Evolutionary conservation across 805 yeast species (phyloP), one percentile per base, ranked within the genome.

Genomic region (Candida namnaoensis): DNA sequence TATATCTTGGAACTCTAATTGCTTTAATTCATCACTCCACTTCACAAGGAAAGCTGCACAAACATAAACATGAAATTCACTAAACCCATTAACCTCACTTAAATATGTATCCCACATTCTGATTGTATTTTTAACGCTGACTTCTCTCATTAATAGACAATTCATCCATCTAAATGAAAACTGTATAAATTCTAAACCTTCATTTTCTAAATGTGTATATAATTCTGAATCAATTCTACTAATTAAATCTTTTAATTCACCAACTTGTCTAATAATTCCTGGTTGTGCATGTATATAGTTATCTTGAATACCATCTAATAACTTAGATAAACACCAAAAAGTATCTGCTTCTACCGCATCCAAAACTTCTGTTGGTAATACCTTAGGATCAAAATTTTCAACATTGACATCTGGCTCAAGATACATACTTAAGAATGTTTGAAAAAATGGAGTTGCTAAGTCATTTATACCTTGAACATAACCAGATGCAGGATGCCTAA

Each of bases 131-230:
- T 68, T 67, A 54, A 93, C 78, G 35, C 82, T 78, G 37, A 93
- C 71, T 54, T 93, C 99, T 49, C 99, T 76, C 99, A 93, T 93
- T 39, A 93, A 66, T 54, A 93, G 67, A 66, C 99, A 93, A 63
- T 93, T 93, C 98, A 93, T 93, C 99, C 99, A 93, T 50, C 99
- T 72, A 66, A 93, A 93, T 19, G 96, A 78, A 61, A 93, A 93
- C 62, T 93, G 99, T 48, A 93, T 78, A 55, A 93, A 93, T 61
- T 93, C 96, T n/a, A 93, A 78, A 38, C 85, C 85, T 57, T 93
- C 96, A 1, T 61, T 55, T 45, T 80, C 80, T 48, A 93, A 75
- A 64, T 93, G 98, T 34, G 69, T 68, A 34, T 80, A 79, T 32
- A 93, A 68, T 25, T 75, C 80, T 3, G 72, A 61, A 55, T 93